Evolutionary conservation across 768 basidiomycete genomes (phyloP).

Genomic region (Podaxis sp.): DNA sequence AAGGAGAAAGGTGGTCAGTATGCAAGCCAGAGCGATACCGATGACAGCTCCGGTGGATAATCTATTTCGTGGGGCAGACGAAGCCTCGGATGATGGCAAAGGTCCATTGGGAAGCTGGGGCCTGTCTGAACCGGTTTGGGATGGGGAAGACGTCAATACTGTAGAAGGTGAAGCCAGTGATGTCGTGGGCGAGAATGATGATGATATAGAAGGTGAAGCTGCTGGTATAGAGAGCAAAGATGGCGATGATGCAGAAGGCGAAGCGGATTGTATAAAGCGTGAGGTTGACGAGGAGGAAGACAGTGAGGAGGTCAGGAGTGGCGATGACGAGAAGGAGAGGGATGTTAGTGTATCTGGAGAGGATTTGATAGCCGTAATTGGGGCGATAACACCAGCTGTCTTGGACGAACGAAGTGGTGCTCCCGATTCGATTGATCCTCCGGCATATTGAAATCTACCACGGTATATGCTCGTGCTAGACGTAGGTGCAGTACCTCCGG

Average conservation of each 20-base stretch:
- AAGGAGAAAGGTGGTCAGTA: constrained; percentile 33
- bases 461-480: background rate
- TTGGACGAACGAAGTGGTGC: background rate
- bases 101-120: background rate
- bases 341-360: constrained; percentile 12
- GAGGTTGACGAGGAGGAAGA: background rate
- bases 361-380: background rate
- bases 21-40: constrained; percentile 43
- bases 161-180: background rate
- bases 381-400: background rate
- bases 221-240: background rate
- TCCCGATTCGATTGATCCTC: background rate
- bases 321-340: background rate
- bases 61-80: too few species aligned
- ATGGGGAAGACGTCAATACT: background rate
- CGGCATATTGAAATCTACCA: background rate
- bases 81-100: background rate
- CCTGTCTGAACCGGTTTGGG: background rate
- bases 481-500: background rate
- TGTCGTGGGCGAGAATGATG: background rate
- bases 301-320: background rate
- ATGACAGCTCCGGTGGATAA: constrained; percentile 47
- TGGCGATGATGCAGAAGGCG: background rate
- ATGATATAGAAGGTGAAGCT: background rate
- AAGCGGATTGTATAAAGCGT: too few species aligned